Evolutionary conservation across 441 rosid genomes (phyloP).

Genomic region (Syzygium syzygioides): DNA sequence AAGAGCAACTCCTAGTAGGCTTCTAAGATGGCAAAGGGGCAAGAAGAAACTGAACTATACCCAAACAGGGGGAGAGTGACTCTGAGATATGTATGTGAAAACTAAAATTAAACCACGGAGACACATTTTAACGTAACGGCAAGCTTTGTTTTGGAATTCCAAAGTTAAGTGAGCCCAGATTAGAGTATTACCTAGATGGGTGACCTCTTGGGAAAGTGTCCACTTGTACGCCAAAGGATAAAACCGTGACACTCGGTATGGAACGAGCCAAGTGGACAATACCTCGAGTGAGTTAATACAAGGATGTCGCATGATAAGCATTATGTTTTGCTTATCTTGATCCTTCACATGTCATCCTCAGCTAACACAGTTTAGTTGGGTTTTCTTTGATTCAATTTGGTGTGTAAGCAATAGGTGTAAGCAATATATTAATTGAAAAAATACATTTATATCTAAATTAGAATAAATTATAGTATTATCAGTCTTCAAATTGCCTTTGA

Average conservation of each 20-base stretch:
- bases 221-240: not conserved
- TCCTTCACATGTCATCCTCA: not conserved
- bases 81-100: too few species aligned
- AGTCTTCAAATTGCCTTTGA: not conserved
- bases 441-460: not conserved
- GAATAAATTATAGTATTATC: not conserved
- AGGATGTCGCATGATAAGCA: not conserved
- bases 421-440: not conserved
- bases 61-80: too few species aligned
- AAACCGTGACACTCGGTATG: too few species aligned
- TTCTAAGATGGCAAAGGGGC: too few species aligned
- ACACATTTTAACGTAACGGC: too few species aligned
- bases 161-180: too few species aligned
- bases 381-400: not conserved
- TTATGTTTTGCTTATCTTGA: not conserved
- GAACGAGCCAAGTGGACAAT: too few species aligned
- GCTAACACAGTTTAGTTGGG: not conserved
- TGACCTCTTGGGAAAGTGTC: not conserved
- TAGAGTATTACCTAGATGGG: not conserved
- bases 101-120: too few species aligned
- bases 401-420: not conserved
- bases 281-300: too few species aligned
- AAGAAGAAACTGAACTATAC: too few species aligned
- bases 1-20: too few species aligned
- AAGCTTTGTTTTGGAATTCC: too few species aligned